These are phyloP conservation scores for Lentinula guzmanii DNA, from an alignment of 768 basidiomycete genomes.

Conservation along the genomic window DNA sequence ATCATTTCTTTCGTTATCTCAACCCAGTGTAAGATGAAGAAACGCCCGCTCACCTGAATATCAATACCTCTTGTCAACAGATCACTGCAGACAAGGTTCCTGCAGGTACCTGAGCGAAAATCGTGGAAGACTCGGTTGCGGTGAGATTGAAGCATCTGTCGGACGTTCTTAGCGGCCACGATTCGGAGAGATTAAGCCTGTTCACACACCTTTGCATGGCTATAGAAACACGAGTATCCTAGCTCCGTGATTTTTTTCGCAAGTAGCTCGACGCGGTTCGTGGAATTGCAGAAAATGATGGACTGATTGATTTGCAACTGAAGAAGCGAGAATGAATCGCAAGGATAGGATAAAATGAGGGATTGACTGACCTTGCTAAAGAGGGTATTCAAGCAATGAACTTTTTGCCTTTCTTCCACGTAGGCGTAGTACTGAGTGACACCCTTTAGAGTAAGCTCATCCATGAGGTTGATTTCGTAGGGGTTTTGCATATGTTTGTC, in stretches of 20 bases:
- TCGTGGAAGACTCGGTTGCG: constrained; percentile 99
- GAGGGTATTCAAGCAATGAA: constrained; percentile 98
- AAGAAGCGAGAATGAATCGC: not conserved
- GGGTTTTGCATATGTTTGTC: constrained; percentile 96
- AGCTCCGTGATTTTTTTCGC: constrained; percentile 99
- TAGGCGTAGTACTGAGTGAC: constrained; percentile 99
- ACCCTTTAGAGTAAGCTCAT: constrained; percentile 96
- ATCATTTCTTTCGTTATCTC: not conserved
- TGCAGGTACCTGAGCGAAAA: constrained; percentile 96
- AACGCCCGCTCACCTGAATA: constrained; percentile 43
- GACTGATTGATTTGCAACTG: constrained; percentile 99
- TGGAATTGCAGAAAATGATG: constrained; percentile 99
- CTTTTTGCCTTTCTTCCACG: constrained; percentile 98
- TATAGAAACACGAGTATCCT: constrained; percentile 99
- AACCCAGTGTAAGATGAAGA: not conserved
- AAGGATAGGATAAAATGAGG: not conserved
- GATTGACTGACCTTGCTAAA: constrained; percentile 79
- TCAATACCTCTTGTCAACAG: constrained; percentile 98
- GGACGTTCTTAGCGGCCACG: not conserved
- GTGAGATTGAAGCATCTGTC: constrained; percentile 89
- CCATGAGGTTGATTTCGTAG: constrained; percentile 99
- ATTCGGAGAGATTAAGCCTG: not conserved
- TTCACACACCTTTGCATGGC: constrained; percentile 67
- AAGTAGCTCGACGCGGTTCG: constrained; percentile 97
- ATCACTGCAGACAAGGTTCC: constrained; percentile 97